Evolutionary conservation across 306 rosid species (phyloP).

Genomic region (Acacia acuminata): DNA sequence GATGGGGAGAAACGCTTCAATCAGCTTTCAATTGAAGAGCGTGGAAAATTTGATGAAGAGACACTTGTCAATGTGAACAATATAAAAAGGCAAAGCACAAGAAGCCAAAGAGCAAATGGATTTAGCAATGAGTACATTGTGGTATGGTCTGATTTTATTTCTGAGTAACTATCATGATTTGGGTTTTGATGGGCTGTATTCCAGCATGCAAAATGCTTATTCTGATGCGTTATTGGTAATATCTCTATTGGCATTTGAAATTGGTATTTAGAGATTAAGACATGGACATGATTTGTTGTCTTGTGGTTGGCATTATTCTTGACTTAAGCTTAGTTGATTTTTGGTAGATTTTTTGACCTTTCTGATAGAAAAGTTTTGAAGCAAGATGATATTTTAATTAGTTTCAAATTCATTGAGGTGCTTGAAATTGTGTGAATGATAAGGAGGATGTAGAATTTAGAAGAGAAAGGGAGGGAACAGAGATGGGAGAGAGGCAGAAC

Average conservation of each 20-base stretch:
- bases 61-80: slow-evolving; percentile 91
- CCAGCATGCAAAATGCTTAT: slow-evolving; percentile 14
- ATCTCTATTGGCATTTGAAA: background rate
- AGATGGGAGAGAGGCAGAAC: no score
- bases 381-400: slow-evolving; percentile 2
- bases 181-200: slow-evolving; percentile 13
- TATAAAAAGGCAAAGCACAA: slow-evolving; percentile 76
- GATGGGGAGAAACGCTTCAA: slow-evolving; percentile 91
- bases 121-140: slow-evolving; percentile 97
- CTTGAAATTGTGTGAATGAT: background rate
- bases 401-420: slow-evolving; percentile 22
- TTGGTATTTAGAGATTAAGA: background rate
- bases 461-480: no score
- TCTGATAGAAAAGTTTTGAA: background rate
- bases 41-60: slow-evolving; percentile 98
- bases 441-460: no score
- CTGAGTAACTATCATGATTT: slow-evolving; percentile 16
- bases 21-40: slow-evolving; percentile 95
- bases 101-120: slow-evolving; percentile 75
- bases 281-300: slow-evolving; percentile 1
- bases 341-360: slow-evolving; percentile 12
- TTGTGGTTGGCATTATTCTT: slow-evolving; percentile 15
- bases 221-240: slow-evolving; percentile 15
- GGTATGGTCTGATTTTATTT: slow-evolving; percentile 48
- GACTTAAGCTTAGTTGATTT: background rate